Base-by-base conservation (phyloP, 1,284 basidiomycete genomes). In the Cystobasidium pallidum region DNA sequence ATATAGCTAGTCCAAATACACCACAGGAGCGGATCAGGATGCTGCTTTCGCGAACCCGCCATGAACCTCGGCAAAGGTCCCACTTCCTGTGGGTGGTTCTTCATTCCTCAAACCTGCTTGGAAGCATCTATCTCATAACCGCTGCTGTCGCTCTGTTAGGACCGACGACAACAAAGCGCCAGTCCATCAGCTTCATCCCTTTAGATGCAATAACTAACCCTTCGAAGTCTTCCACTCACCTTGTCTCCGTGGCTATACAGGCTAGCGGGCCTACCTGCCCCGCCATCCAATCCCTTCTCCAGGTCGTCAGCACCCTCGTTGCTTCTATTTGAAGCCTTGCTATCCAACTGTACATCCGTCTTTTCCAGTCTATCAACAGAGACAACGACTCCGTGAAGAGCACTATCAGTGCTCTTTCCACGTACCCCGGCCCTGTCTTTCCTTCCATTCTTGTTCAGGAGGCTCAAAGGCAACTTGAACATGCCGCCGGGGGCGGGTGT, bases 341-440 rank as follows among this genome's bases (percentile, higher is more conserved):
- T 34, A 64, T 51, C 43, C 30, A 52, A n/a, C 2, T 41, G 13
- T 15, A 43, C 62, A 64, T 64, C 62, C 17, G 43, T 36, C 39
- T 51, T 47, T 24, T 64, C 62, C 43, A 64, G 39, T 51, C 24
- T 3, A 43, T 64, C 62, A 52, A 64, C 45, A 49, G 62, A 64
- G 45, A 64, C 45, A 24, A 51, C 62, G 51, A 64, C 47, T 3
- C 62, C 62, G 2, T 32, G 45, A 10, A 49, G 24, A 15, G 32
- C 47, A 36, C 51, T 51, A 36, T 47, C 45, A 64, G 32, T 34
- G 28, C 39, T 51, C 13, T 28, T 24, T 19, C n/a, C 41, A 45
- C 19, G 30, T 21, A 51, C 21, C 36, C 45, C 45, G 24, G 2
- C n/a, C 24, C 34, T 43, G 21, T 61, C 19, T 28, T 58, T 58